Evolutionary conservation across 805 yeast genomes (phyloP).

Genomic region (Kazachstania psychrophila): DNA sequence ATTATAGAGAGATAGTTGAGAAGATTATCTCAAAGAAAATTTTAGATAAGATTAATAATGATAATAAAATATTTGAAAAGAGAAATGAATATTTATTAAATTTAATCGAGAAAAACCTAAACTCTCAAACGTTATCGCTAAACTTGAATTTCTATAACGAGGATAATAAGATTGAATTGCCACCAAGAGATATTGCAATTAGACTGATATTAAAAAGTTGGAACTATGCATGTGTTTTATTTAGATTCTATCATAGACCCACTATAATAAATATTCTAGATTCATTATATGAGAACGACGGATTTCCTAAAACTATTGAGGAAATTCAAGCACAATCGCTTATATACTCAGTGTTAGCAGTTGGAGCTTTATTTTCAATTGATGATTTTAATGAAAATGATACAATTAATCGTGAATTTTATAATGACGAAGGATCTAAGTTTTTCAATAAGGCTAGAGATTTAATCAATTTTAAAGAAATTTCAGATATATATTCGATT

Average conservation of each 20-base stretch:
- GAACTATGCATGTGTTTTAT: conserved; percentile 78
- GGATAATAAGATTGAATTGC: conserved; percentile 33
- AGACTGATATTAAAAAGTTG: conserved; percentile 67
- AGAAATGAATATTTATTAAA: conserved; percentile 4
- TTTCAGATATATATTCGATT: conserved; percentile 67
- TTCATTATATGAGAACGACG: conserved; percentile 63
- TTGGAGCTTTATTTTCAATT: conserved; percentile 70
- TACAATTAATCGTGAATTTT: conserved; percentile 18
- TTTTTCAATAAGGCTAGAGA: conserved; percentile 76
- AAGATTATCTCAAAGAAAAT: conserved; percentile 4
- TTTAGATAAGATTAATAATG: conserved; percentile 2
- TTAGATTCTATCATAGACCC: conserved; percentile 80
- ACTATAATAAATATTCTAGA: conserved; percentile 66
- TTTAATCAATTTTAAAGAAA: conserved; percentile 51
- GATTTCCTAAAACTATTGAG: conserved; percentile 47
- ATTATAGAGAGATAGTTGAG: conserved; percentile 6
- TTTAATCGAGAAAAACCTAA: conserved; percentile 1
- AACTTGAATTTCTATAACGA: background rate
- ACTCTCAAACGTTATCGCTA: background rate
- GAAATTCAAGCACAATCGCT: conserved; percentile 71
- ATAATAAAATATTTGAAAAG: conserved; percentile 1
- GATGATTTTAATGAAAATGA: conserved; percentile 34
- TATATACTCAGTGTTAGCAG: conserved; percentile 79
- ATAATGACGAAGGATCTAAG: conserved; percentile 69
- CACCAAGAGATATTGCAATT: conserved; percentile 65